Evolutionary conservation across 2,329 filamentous ascomycete species (phyloP).

Genomic region (Ceratocystis diversiconidia): DNA sequence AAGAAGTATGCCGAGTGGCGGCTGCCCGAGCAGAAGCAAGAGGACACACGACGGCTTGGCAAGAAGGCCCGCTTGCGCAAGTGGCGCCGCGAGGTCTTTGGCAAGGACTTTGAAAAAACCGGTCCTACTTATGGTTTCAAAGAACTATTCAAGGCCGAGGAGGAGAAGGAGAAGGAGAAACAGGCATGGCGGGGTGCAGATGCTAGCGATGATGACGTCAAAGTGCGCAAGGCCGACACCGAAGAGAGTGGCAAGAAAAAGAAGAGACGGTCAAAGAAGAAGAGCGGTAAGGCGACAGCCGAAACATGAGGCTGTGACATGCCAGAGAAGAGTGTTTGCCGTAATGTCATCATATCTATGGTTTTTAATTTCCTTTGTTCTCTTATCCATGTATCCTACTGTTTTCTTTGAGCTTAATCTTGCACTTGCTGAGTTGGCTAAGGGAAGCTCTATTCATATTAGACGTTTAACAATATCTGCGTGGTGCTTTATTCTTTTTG

Average conservation of each 20-base stretch:
- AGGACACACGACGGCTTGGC: conserved; percentile 73
- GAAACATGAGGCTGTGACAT: conserved; percentile 11
- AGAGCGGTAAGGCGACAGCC: conserved; percentile 28
- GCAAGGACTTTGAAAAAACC: conserved; percentile 40
- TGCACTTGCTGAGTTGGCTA: no score
- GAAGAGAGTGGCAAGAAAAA: conserved; percentile 26
- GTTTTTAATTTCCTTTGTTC: conserved; percentile 2
- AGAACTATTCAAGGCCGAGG: conserved; percentile 23
- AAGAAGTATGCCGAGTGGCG: conserved; percentile 91
- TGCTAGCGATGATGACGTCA: conserved; percentile 21
- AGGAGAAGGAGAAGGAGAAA: conserved; percentile 22
- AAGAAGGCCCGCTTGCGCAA: conserved; percentile 85
- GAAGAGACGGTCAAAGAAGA: conserved; percentile 40
- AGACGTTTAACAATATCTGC: background rate
- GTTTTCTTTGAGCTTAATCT: no score
- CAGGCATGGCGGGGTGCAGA: background rate
- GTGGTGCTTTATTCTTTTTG: background rate
- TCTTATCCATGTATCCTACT: no score
- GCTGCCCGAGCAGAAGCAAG: conserved; percentile 75
- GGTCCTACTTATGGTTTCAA: conserved; percentile 47
- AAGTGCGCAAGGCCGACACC: conserved; percentile 24
- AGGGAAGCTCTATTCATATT: no score
- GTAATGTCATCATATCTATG: conserved; percentile 5
- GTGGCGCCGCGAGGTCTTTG: conserved; percentile 60
- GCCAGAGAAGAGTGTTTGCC: background rate